Evolutionary conservation across 768 basidiomycete genomes (phyloP).

Genomic region (Boletus barrowsii): DNA sequence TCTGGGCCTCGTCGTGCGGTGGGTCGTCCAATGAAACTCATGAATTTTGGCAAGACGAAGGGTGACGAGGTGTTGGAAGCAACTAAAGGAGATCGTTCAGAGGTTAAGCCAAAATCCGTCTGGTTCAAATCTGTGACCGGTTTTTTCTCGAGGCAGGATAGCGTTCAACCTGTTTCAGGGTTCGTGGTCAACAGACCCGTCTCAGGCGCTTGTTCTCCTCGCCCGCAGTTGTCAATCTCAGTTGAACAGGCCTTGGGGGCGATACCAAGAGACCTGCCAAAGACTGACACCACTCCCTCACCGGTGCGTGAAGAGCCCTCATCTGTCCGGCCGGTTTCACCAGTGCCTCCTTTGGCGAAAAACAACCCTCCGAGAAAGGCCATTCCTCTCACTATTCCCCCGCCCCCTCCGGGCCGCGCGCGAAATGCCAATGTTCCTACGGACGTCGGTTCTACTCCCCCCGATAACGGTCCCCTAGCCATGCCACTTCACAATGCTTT

Average conservation of each 20-base stretch:
- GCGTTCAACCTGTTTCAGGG: constrained; percentile 9
- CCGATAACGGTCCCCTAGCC: constrained; percentile 28
- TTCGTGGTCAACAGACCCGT: constrained; percentile 19
- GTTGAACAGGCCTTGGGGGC: constrained; percentile 38
- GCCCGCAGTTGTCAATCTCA: constrained; percentile 42
- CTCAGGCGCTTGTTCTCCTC: constrained; percentile 15
- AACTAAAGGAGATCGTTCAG: constrained; percentile 19
- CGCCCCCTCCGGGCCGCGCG: constrained; percentile 29
- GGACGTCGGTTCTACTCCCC: constrained; percentile 30
- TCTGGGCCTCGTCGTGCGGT: constrained; percentile 24
- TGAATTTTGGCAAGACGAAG: constrained; percentile 44
- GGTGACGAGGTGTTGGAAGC: constrained; percentile 22
- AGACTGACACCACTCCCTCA: constrained; percentile 28
- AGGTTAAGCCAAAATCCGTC: constrained; percentile 19
- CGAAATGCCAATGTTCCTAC: constrained; percentile 37
- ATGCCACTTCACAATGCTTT: constrained; percentile 46
- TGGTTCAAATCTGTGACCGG: constrained; percentile 40
- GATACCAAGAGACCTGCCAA: constrained; percentile 25
- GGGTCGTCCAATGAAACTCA: constrained; percentile 39
- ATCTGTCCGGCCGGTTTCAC: constrained; percentile 26
- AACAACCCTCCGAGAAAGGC: constrained; percentile 22
- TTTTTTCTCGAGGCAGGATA: constrained; percentile 27
- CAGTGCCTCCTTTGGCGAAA: constrained; percentile 4
- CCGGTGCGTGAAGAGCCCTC: constrained; percentile 24
- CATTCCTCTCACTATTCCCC: constrained; percentile 35